Evolutionary conservation across 106 monocot species (phyloP).

Genomic region (Allium fistulosum): DNA sequence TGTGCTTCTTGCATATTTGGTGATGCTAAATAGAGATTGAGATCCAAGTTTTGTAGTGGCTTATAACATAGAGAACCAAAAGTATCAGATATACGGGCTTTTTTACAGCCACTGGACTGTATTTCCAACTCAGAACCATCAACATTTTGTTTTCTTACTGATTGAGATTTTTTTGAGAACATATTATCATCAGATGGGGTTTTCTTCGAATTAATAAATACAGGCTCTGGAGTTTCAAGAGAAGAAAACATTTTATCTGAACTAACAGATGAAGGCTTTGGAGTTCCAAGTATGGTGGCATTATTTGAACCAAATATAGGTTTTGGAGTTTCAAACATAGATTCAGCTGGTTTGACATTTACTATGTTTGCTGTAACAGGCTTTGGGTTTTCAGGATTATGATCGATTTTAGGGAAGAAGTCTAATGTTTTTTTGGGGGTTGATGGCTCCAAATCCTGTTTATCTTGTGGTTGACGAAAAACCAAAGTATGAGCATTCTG

Average conservation of each 20-base stretch:
- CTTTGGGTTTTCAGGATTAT: constrained; percentile 28
- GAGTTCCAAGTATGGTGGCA: no score
- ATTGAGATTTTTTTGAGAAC: constrained; percentile 3
- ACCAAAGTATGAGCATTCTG: no score
- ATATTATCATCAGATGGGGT: not conserved
- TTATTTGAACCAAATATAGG: not conserved
- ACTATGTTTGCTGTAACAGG: constrained; percentile 7
- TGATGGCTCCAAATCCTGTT: no score
- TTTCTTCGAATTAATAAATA: constrained; percentile 9
- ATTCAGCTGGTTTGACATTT: constrained; percentile 1
- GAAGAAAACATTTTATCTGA: not conserved
- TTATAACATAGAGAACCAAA: constrained; percentile 44
- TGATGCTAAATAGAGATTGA: constrained; percentile 11
- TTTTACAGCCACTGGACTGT: not conserved
- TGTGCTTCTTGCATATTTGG: not conserved
- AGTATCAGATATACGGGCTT: not conserved
- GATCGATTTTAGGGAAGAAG: constrained; percentile 38
- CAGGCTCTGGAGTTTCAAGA: constrained; percentile 6
- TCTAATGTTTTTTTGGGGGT: constrained; percentile 32
- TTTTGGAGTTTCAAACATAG: constrained; percentile 14
- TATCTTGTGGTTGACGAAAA: no score
- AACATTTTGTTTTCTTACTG: constrained; percentile 8
- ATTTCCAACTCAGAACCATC: constrained; percentile 4
- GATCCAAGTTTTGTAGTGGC: constrained; percentile 30
- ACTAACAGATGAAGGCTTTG: not conserved